These are phyloP conservation scores for Alternaria panax DNA, from an alignment of 2,329 filamentous ascomycete genomes.

Conservation along the genomic window DNA sequence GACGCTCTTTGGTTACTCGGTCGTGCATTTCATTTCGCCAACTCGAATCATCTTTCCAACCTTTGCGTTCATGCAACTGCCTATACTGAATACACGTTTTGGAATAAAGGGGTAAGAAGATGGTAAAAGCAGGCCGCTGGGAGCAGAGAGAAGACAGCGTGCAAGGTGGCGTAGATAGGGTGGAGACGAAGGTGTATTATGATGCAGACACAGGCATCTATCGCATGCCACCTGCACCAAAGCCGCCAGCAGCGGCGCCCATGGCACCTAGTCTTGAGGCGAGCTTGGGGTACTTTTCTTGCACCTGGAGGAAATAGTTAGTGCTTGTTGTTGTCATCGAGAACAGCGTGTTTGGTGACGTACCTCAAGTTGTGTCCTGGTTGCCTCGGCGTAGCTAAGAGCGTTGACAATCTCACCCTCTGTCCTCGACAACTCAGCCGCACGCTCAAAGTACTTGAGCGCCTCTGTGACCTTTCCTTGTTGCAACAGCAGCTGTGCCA, in stretches of 20 bases:
- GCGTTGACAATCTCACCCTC: constrained; percentile 97
- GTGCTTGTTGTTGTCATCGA: neutral
- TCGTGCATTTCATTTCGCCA: neutral
- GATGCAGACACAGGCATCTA: constrained; percentile 22
- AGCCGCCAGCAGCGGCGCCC: constrained; percentile 46
- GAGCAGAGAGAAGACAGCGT: neutral
- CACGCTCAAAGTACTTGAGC: constrained; percentile 95
- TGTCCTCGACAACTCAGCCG: constrained; percentile 90
- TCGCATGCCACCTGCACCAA: constrained; percentile 42
- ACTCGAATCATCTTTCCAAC: neutral
- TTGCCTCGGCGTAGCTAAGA: constrained; percentile 95
- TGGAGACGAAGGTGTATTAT: neutral
- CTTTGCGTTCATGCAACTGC: neutral
- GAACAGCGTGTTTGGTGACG: constrained; percentile 3
- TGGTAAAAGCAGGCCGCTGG: neutral
- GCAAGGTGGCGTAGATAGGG: neutral
- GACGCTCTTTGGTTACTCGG: neutral
- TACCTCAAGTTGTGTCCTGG: constrained; percentile 86
- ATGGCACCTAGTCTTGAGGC: constrained; percentile 57
- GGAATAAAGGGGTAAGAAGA: constrained; percentile 5
- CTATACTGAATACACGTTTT: constrained; percentile 15
- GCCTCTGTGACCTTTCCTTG: constrained; percentile 97
- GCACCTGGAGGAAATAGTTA: constrained; percentile 45
- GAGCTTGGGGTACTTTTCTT: constrained; percentile 62
- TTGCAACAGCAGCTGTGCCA: constrained; percentile 96